Evolutionary conservation across 148 eudicot species (phyloP).

Genomic region (Tetragonia tetragonoides): DNA sequence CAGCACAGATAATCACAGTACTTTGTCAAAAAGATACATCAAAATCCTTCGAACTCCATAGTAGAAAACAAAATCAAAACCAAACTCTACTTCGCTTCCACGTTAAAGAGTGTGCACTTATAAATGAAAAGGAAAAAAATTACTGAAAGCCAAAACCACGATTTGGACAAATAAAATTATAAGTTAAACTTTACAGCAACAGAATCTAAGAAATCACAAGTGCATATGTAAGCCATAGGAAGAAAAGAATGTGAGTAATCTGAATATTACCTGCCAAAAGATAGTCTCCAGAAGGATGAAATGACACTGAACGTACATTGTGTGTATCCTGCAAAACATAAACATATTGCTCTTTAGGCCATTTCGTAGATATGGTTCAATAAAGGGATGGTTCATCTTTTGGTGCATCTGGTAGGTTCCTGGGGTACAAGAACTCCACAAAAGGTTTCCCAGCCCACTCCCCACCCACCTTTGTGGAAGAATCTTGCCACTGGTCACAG

Average conservation of each 20-base stretch:
- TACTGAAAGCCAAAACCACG: too few relatives aligned
- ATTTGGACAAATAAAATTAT: too few relatives aligned
- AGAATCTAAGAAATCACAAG: neutral
- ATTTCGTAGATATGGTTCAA: neutral
- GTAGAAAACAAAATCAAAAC: neutral
- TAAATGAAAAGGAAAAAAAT: too few relatives aligned
- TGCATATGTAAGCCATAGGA: neutral
- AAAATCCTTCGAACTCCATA: neutral
- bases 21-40: neutral
- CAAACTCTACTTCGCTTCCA: neutral
- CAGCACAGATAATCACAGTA: neutral
- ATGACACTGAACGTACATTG: constrained; percentile 81
- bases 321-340: constrained; percentile 69
- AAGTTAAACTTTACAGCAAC: neutral
- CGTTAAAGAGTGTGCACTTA: too few relatives aligned
- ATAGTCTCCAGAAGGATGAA: constrained; percentile 89
- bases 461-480: neutral
- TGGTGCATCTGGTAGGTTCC: neutral
- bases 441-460: neutral
- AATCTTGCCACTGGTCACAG: neutral
- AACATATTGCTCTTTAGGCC: neutral
- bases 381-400: neutral
- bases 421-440: neutral
- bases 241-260: neutral
- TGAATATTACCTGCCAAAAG: constrained; percentile 65